These are phyloP conservation scores for Stagonosporopsis chrysanthemi DNA, from an alignment of 2,329 filamentous ascomycete genomes.

Conservation along the genomic window DNA sequence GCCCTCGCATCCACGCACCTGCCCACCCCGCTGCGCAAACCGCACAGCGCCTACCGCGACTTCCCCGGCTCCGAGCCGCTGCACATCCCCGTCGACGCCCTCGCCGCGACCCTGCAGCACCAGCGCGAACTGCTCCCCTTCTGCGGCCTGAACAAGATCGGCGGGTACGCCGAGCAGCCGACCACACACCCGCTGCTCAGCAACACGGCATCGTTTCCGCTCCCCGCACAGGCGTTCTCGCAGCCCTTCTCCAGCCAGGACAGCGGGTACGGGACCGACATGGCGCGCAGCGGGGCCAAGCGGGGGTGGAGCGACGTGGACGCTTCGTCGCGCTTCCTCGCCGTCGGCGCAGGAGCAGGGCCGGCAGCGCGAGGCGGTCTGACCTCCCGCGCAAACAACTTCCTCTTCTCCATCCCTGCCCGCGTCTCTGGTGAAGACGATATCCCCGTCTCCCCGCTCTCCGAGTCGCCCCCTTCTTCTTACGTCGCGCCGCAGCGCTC, in stretches of 20 bases:
- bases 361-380: too few relatives aligned
- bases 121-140: conserved; percentile 76
- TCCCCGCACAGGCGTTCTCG: conserved; percentile 44
- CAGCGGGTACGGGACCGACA: conserved; percentile 38
- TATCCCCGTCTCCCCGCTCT: conserved; percentile 45
- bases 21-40: conserved; percentile 9
- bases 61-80: conserved; percentile 22
- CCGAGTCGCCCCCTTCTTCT: conserved; percentile 39
- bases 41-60: conserved; percentile 8
- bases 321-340: too few relatives aligned
- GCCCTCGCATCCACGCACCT: conserved; percentile 39
- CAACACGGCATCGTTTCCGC: conserved; percentile 43
- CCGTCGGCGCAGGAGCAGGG: too few relatives aligned
- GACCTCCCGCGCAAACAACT: too few relatives aligned
- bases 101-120: conserved; percentile 31
- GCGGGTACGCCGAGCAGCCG: conserved; percentile 70
- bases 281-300: conserved; percentile 47
- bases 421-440: conserved; percentile 39
- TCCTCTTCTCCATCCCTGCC: conserved; percentile 36
- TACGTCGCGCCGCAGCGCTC: conserved; percentile 28
- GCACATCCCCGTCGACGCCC: conserved; percentile 14
- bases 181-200: conserved; percentile 45
- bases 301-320: conserved; percentile 52
- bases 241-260: conserved; percentile 46
- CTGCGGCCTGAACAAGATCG: conserved; percentile 79